phyloP scores from a whole-genome alignment of 2,329 filamentous ascomycete species.

The Coniochaeta sp. region DNA sequence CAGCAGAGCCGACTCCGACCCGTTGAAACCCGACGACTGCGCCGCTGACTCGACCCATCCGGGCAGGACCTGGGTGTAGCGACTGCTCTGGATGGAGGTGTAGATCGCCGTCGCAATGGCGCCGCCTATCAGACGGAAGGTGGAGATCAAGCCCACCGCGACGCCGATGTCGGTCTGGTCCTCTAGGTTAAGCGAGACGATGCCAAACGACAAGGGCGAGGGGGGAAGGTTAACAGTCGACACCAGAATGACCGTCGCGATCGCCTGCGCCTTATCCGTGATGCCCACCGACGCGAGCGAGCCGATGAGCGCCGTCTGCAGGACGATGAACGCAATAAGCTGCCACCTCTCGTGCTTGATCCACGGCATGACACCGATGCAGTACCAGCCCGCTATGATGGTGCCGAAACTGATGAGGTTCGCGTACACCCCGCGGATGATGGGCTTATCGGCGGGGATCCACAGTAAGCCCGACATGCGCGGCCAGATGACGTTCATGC shows the following conservation, averaged over 20 bases:
- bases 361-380: slow-evolving; percentile 17
- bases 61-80: slow-evolving; percentile 16
- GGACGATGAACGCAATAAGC: slow-evolving; percentile 18
- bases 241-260: slow-evolving; percentile 20
- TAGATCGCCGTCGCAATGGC: slow-evolving; percentile 29
- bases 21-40: slow-evolving; percentile 10
- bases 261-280: slow-evolving; percentile 22
- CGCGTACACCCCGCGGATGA: slow-evolving; percentile 17
- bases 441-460: slow-evolving; percentile 15
- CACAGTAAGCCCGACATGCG: slow-evolving; percentile 16
- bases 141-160: slow-evolving; percentile 24
- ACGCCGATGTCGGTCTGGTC: slow-evolving; percentile 28
- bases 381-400: slow-evolving; percentile 18
- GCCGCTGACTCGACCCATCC: slow-evolving; percentile 10
- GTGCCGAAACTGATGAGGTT: slow-evolving; percentile 14
- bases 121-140: slow-evolving; percentile 25
- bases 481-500: slow-evolving; percentile 15
- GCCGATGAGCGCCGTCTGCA: slow-evolving; percentile 24
- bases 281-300: slow-evolving; percentile 23
- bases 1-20: slow-evolving; percentile 12
- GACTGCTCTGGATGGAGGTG: slow-evolving; percentile 22
- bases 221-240: slow-evolving; percentile 20
- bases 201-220: slow-evolving; percentile 22
- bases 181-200: slow-evolving; percentile 23
- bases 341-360: slow-evolving; percentile 21